Conservation (phyloP, 192 early-diverging fungal species). For the Backusella sp. region DNA sequence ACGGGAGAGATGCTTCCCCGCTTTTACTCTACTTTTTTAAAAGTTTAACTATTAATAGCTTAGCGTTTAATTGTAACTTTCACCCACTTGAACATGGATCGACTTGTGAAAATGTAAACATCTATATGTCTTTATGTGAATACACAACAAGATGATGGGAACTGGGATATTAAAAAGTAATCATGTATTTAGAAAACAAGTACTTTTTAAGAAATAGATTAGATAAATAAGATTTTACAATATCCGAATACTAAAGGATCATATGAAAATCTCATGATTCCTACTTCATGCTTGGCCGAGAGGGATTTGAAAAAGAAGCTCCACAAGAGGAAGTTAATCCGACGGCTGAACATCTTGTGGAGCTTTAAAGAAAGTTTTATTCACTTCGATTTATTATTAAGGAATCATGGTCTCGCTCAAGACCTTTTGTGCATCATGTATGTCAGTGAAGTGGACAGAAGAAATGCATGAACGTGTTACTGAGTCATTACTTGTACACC, state of each 20-base stretch:
- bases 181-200: background rate
- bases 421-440: background rate
- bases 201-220: background rate
- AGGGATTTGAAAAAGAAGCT: constrained; percentile 2
- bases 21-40: background rate
- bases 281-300: background rate
- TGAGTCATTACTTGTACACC: background rate
- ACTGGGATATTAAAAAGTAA: background rate
- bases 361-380: constrained; percentile 3
- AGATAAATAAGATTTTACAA: background rate
- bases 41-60: background rate
- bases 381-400: background rate
- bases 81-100: background rate
- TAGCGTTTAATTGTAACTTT: background rate
- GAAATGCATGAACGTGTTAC: background rate
- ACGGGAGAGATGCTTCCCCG: background rate
- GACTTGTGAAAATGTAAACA: background rate
- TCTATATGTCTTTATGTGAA: background rate
- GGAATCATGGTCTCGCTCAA: background rate
- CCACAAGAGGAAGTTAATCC: background rate
- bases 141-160: background rate
- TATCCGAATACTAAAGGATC: background rate
- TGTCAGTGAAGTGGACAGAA: background rate
- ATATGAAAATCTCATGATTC: constrained; percentile 1
- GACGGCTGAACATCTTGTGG: background rate